A percentile compares a stretch with the other conserved stretches of the same genome.
phyloP scores from a whole-genome alignment of 2,329 filamentous ascomycete species.

The Helicocarpus griseus region DNA sequence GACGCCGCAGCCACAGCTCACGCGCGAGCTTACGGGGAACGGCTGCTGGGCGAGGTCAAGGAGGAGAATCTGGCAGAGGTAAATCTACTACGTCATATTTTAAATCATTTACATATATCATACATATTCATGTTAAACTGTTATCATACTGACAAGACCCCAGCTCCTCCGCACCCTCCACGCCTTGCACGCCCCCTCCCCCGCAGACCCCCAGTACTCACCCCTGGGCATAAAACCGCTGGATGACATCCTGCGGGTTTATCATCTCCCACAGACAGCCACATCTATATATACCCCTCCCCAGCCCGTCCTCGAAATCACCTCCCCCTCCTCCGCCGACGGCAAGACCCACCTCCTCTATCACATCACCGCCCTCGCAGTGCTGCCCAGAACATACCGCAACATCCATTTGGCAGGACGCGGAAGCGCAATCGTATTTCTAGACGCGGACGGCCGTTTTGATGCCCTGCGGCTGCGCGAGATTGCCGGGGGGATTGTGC shows the following conservation, averaged over 20 bases:
- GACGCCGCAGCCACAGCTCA: neutral
- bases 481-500: constrained; percentile 21
- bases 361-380: constrained; percentile 41
- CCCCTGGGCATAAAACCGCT: constrained; percentile 38
- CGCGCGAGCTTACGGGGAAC: constrained; percentile 31
- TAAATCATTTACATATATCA: no score
- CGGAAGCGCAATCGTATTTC: constrained; percentile 41
- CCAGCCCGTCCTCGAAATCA: constrained; percentile 43
- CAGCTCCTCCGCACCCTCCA: constrained; percentile 35
- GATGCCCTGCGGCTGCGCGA: constrained; percentile 37
- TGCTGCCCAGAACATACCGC: constrained; percentile 36
- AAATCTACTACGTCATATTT: constrained; percentile 12
- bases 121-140: no score
- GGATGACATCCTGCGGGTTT: constrained; percentile 34
- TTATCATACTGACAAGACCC: neutral
- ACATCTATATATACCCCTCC: constrained; percentile 1
- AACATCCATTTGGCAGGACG: constrained; percentile 34
- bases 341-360: constrained; percentile 54
- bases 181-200: constrained; percentile 4
- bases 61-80: constrained; percentile 44
- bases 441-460: constrained; percentile 49
- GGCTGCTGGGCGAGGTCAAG: constrained; percentile 42
- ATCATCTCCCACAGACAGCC: constrained; percentile 19
- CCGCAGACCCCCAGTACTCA: constrained; percentile 12
- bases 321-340: constrained; percentile 39